Percentiles rank a stretch among this genome's conserved stretches.
These are phyloP conservation scores for Mycena indigotica DNA, from an alignment of 768 basidiomycete genomes.

Conservation along the genomic window DNA sequence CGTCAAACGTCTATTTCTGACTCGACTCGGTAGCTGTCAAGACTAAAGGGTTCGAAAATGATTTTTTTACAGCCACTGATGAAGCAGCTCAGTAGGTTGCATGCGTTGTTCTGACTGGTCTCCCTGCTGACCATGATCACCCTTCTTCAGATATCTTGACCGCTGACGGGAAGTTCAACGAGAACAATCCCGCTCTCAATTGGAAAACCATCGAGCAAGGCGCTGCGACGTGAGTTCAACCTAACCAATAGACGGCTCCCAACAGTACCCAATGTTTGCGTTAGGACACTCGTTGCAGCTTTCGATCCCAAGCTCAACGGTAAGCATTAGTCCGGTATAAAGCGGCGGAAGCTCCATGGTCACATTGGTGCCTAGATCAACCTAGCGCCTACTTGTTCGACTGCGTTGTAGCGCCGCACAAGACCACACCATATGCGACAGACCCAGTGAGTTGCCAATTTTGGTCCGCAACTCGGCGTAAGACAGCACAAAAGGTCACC, in stretches of 20 bases:
- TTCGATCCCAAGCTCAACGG: constrained; percentile 14
- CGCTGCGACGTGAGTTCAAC: constrained; percentile 15
- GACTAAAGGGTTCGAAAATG: no score
- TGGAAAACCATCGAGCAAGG: constrained; percentile 18
- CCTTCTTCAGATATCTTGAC: background rate
- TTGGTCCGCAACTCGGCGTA: no score
- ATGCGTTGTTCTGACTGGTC: background rate
- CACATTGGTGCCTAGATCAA: background rate
- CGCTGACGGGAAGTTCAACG: background rate
- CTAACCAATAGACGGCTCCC: background rate
- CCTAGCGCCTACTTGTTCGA: constrained; percentile 5
- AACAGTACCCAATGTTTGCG: background rate
- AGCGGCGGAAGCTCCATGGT: background rate
- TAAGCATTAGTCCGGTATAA: background rate
- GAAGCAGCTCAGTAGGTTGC: background rate
- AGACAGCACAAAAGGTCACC: background rate
- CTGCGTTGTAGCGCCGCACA: background rate
- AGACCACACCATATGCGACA: background rate
- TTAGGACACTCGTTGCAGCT: constrained; percentile 13
- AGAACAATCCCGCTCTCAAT: background rate
- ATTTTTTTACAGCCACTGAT: background rate
- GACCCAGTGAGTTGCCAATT: constrained; percentile 3
- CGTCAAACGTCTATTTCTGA: background rate
- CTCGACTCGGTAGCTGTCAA: background rate
- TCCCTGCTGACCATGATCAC: background rate